Percentiles rank a stretch among this genome's conserved stretches.
Evolutionary conservation across 2,329 filamentous ascomycete species (phyloP).

Genomic region (Botrytis cinerea): DNA sequence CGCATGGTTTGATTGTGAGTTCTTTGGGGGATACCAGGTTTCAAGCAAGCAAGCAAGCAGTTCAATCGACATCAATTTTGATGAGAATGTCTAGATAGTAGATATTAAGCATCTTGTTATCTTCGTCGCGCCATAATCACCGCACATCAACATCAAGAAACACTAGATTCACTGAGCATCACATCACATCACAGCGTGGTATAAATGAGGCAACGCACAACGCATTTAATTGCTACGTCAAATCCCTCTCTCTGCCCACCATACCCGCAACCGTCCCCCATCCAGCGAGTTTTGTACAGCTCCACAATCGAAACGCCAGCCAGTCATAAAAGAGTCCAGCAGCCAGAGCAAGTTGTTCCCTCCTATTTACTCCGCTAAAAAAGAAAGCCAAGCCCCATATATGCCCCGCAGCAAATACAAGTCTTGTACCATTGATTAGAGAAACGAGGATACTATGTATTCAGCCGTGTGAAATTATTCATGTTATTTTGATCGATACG

Average conservation of each 20-base stretch:
- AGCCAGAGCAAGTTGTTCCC: constrained; percentile 14
- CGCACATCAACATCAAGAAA: neutral
- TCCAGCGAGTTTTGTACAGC: constrained; percentile 7
- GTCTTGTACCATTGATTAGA: constrained; percentile 17
- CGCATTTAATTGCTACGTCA: neutral
- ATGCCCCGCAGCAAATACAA: constrained; percentile 26
- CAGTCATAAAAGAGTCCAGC: constrained; percentile 14
- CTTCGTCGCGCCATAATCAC: neutral
- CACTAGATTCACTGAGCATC: neutral
- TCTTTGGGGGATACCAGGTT: neutral
- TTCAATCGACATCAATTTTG: neutral
- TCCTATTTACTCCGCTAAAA: constrained; percentile 20
- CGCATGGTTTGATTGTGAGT: neutral
- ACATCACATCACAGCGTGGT: neutral
- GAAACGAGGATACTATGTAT: constrained; percentile 3
- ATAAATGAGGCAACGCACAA: neutral
- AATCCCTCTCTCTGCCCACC: neutral
- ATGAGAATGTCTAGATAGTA: neutral
- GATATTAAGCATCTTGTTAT: neutral
- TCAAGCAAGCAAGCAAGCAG: neutral
- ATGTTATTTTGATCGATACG: constrained; percentile 6
- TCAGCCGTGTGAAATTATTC: constrained; percentile 9
- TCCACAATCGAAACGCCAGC: constrained; percentile 19
- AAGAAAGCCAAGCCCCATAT: constrained; percentile 31
- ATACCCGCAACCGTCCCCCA: neutral